These are phyloP conservation scores for Anisodus acutangulus DNA, from an alignment of 257 asterid species.

Conservation along the genomic window DNA sequence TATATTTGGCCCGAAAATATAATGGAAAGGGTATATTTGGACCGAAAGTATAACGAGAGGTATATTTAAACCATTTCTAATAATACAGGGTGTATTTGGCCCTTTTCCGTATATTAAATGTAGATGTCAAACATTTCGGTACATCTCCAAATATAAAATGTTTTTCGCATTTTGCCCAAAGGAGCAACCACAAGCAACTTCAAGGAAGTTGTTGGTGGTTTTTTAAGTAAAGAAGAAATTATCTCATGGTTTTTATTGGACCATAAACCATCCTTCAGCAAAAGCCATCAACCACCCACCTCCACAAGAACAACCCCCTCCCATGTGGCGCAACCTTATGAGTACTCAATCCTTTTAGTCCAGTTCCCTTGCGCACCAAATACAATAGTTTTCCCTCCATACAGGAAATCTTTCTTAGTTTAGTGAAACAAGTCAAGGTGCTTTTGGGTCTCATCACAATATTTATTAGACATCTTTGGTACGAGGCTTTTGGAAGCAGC, in stretches of 20 bases:
- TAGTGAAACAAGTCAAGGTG: background rate
- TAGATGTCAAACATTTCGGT: background rate
- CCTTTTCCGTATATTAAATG: too few species aligned
- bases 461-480: conserved; percentile 12
- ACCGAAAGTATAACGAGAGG: too few species aligned
- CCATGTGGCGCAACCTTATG: background rate
- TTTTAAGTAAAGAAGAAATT: background rate
- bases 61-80: too few species aligned
- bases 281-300: background rate
- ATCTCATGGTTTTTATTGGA: background rate
- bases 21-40: too few species aligned
- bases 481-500: conserved; percentile 9
- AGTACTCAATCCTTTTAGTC: conserved; percentile 16
- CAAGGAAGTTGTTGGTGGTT: background rate
- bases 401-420: background rate
- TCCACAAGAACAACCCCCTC: background rate
- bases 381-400: background rate
- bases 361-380: background rate
- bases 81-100: too few species aligned
- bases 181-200: background rate
- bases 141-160: background rate
- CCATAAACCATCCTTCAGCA: conserved; percentile 12
- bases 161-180: background rate
- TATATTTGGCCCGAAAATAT: too few species aligned
- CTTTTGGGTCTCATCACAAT: conserved; percentile 4